These are phyloP conservation scores for Neurospora sp. DNA, from an alignment of 495 filamentous ascomycete species.

Conservation along the genomic window DNA sequence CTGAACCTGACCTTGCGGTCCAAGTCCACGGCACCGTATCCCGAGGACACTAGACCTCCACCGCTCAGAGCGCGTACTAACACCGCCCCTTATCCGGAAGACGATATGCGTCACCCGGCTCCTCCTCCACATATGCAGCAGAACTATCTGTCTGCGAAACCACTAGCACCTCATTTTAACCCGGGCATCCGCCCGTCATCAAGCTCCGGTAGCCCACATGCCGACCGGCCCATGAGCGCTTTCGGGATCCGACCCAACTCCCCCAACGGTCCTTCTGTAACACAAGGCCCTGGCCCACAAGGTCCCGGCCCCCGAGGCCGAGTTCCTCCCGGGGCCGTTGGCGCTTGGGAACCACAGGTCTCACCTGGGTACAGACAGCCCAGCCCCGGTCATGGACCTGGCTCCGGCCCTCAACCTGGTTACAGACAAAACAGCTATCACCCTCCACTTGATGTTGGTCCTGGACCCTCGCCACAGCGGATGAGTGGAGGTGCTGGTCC, in stretches of 20 bases:
- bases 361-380: conserved; percentile 32
- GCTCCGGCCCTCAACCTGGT: background rate
- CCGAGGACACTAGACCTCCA: conserved; percentile 44
- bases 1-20: conserved; percentile 31
- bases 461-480: background rate
- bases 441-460: background rate
- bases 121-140: conserved; percentile 6
- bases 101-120: conserved; percentile 26
- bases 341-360: conserved; percentile 35
- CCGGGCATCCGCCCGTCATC: conserved; percentile 25
- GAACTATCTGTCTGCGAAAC: background rate
- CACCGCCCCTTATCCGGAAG: conserved; percentile 43
- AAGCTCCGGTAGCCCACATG: conserved; percentile 26
- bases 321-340: conserved; percentile 12
- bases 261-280: conserved; percentile 12
- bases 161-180: conserved; percentile 24
- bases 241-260: conserved; percentile 50
- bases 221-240: conserved; percentile 54
- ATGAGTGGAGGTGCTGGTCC: conserved; percentile 1
- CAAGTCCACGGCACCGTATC: conserved; percentile 55
- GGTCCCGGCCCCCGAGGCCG: conserved; percentile 9
- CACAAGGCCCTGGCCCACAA: conserved; percentile 4
- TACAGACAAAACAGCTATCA: background rate
- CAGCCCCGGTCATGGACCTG: conserved; percentile 18
- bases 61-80: conserved; percentile 25